Evolutionary conservation across 352 stramenopile genomes (phyloP), one percentile per base, ranked within the genome.

Genomic region (Halophytophthora polymorphica): DNA sequence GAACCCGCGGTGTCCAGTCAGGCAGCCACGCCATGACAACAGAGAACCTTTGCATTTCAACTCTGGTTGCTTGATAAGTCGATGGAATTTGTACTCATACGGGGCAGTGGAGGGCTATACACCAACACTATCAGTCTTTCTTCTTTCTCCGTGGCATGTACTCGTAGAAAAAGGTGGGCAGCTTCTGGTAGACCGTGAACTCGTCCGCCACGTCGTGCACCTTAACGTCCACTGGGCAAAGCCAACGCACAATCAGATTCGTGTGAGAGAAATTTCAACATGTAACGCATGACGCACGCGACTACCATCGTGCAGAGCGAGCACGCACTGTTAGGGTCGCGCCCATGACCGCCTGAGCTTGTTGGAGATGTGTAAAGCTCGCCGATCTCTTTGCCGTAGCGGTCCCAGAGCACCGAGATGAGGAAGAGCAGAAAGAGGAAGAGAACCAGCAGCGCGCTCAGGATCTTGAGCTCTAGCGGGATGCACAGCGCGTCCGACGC

Each of bases 101-200:
- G n/a, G n/a, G n/a, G n/a, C n/a, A n/a, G n/a, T n/a, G n/a, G n/a
- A n/a, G n/a, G n/a, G n/a, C n/a, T n/a, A n/a, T n/a, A n/a, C n/a
- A n/a, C n/a, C n/a, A n/a, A n/a, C n/a, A n/a, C n/a, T n/a, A 28
- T 44, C 63, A 63, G 48, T 71, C 46, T 36, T 68, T 66, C 52
- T 77, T 83, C 57, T 87, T 88, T 46, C 80, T 85, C 44, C 59
- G 56, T n/a, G 73, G 72, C 70, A 82, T 80, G 63, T 91, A 93
- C 58, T 93, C 83, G 71, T 93, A 93, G 61, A 93, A 93, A 52
- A 93, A 93, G 15, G 83, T 93, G 1, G 83, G 83, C 18, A 93
- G 62, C 48, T 86, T 91, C 60, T 91, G 80, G 65, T 93, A 93
- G 14, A 90, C 78, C 2, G 80, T 81, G 59, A 84, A 93, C 54